phyloP scores from a whole-genome alignment of 163 green algal species.

The Prototheca cutis region DNA sequence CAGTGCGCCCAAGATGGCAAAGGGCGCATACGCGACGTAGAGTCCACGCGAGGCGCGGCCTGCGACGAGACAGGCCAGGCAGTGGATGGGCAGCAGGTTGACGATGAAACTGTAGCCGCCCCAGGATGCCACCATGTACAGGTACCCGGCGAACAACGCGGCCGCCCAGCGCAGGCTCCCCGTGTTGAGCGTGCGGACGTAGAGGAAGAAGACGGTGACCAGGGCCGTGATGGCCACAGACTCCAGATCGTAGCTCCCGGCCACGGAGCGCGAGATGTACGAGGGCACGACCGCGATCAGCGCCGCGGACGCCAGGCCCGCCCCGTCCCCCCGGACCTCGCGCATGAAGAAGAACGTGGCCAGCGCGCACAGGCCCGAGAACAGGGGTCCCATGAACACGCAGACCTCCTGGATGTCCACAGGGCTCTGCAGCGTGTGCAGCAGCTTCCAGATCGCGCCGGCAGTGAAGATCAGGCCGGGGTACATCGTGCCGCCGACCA shows the following conservation, averaged over 20 bases:
- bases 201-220: slow-evolving; percentile 80
- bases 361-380: slow-evolving; percentile 76
- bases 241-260: slow-evolving; percentile 85
- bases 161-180: slow-evolving; percentile 71
- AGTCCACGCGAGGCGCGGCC: slow-evolving; percentile 51
- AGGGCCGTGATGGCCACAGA: slow-evolving; percentile 87
- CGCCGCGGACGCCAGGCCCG: slow-evolving; percentile 72
- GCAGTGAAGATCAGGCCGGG: slow-evolving; percentile 78
- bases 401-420: slow-evolving; percentile 89
- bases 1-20: slow-evolving; percentile 77
- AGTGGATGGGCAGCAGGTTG: slow-evolving; percentile 90
- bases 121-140: slow-evolving; percentile 88
- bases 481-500: slow-evolving; percentile 84
- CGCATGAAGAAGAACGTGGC: slow-evolving; percentile 76
- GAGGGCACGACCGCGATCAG: slow-evolving; percentile 80
- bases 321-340: slow-evolving; percentile 58
- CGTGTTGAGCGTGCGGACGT: slow-evolving; percentile 89
- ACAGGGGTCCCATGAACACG: slow-evolving; percentile 90
- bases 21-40: slow-evolving; percentile 78
- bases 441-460: slow-evolving; percentile 64
- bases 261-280: slow-evolving; percentile 82
- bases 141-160: slow-evolving; percentile 55
- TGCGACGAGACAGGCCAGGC: slow-evolving; percentile 66
- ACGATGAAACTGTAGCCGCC: slow-evolving; percentile 90
- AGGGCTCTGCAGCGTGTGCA: slow-evolving; percentile 74